phyloP scores from a whole-genome alignment of 2,329 filamentous ascomycete species.

The Fusarium sororula region DNA sequence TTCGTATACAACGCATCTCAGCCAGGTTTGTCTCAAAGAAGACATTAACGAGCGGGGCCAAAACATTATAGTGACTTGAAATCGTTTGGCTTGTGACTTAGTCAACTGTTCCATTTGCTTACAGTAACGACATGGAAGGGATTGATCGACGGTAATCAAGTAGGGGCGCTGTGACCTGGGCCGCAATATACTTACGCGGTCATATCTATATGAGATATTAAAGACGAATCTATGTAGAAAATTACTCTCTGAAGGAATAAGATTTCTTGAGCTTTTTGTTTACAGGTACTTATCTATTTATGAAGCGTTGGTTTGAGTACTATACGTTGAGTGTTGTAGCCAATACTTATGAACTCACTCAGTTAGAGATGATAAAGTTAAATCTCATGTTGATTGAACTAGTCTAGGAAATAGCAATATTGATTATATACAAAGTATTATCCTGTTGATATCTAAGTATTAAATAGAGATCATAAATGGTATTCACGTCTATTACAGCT shows the following conservation, averaged over 20 bases:
- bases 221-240: conserved; percentile 15
- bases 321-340: not conserved
- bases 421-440: not conserved
- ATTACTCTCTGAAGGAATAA: not conserved
- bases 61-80: conserved; percentile 23
- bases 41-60: conserved; percentile 40
- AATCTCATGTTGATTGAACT: not conserved
- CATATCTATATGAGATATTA: not conserved
- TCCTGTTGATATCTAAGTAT: not conserved
- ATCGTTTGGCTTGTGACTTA: conserved; percentile 9
- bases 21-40: conserved; percentile 33
- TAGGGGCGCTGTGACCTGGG: not conserved
- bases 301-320: not conserved
- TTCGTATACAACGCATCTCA: conserved; percentile 43
- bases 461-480: not conserved
- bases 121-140: not conserved
- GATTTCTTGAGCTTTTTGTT: not conserved
- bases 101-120: conserved; percentile 15
- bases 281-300: not conserved
- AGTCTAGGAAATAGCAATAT: not conserved
- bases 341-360: not conserved
- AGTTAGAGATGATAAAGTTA: not conserved
- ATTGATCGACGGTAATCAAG: not conserved
- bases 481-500: not conserved
- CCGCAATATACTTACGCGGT: conserved; percentile 15